A percentile compares a stretch with the other conserved stretches of the same genome.
Evolutionary conservation across 2,329 filamentous ascomycete species (phyloP).

Genomic region (Epichloe coenophiala): DNA sequence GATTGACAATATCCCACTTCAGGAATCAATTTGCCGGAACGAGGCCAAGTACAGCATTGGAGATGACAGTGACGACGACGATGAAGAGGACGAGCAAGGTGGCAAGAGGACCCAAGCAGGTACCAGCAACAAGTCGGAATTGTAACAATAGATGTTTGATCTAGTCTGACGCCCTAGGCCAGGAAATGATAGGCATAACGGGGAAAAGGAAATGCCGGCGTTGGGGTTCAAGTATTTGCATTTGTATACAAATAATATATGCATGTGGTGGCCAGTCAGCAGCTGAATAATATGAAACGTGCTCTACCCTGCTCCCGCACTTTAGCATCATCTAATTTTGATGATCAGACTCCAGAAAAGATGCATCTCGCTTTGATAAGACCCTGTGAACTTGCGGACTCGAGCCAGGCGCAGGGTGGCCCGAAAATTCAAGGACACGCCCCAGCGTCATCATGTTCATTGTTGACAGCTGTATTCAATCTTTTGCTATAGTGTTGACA

Average conservation of each 20-base stretch:
- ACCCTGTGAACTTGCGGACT: no score
- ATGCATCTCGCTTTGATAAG: no score
- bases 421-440: neutral
- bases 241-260: neutral
- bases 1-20: constrained; percentile 45
- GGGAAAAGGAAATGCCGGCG: neutral
- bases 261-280: neutral
- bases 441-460: neutral
- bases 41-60: constrained; percentile 43
- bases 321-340: neutral
- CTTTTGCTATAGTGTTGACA: neutral
- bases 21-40: constrained; percentile 27
- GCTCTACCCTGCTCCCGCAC: neutral
- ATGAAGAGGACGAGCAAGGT: constrained; percentile 13
- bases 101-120: constrained; percentile 1
- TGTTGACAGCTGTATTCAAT: neutral
- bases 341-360: no score
- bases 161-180: neutral
- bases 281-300: neutral
- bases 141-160: neutral
- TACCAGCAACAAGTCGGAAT: neutral
- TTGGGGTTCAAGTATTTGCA: neutral
- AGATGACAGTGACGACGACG: constrained; percentile 39
- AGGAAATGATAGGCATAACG: neutral
- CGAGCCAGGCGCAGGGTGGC: no score